Conservation (phyloP, 1,284 basidiomycete genomes). For the Naganishia cerealis region DNA sequence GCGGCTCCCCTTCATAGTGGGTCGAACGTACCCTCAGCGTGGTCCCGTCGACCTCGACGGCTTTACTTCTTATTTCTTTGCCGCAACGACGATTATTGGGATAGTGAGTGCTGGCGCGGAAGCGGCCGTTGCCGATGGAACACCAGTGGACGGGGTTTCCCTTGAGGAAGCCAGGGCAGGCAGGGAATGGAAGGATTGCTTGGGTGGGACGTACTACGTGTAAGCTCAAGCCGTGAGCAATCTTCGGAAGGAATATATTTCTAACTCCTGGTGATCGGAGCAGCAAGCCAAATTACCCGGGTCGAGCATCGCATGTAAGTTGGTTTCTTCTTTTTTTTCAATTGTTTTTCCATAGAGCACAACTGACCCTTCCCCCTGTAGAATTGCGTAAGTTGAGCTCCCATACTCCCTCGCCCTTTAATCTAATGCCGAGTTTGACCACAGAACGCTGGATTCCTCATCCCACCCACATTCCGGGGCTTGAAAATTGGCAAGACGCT, state of each 20-base stretch:
- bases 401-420: slow-evolving; percentile 59
- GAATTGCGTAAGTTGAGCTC: slow-evolving; percentile 39
- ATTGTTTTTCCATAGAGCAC: neutral
- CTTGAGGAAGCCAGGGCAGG: slow-evolving; percentile 58
- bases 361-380: slow-evolving; percentile 2
- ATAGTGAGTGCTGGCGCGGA: slow-evolving; percentile 55
- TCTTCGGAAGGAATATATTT: neutral
- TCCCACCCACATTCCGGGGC: slow-evolving; percentile 67
- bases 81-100: slow-evolving; percentile 72
- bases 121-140: slow-evolving; percentile 42
- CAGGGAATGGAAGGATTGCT: slow-evolving; percentile 65
- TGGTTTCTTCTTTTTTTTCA: no score
- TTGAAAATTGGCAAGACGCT: slow-evolving; percentile 71
- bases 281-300: slow-evolving; percentile 90
- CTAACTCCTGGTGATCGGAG: neutral
- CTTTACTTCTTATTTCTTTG: slow-evolving; percentile 71
- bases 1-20: slow-evolving; percentile 49
- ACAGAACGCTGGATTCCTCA: slow-evolving; percentile 74
- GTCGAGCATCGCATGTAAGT: slow-evolving; percentile 86
- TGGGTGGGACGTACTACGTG: slow-evolving; percentile 82
- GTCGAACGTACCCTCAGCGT: slow-evolving; percentile 81
- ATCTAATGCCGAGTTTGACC: slow-evolving; percentile 60
- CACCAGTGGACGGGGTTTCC: neutral
- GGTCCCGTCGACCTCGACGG: slow-evolving; percentile 59
- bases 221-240: slow-evolving; percentile 40